Percentiles rank a stretch among this genome's conserved stretches.
phyloP scores from a whole-genome alignment of 2,329 filamentous ascomycete genomes.

The Sclerotinia glacialis region DNA sequence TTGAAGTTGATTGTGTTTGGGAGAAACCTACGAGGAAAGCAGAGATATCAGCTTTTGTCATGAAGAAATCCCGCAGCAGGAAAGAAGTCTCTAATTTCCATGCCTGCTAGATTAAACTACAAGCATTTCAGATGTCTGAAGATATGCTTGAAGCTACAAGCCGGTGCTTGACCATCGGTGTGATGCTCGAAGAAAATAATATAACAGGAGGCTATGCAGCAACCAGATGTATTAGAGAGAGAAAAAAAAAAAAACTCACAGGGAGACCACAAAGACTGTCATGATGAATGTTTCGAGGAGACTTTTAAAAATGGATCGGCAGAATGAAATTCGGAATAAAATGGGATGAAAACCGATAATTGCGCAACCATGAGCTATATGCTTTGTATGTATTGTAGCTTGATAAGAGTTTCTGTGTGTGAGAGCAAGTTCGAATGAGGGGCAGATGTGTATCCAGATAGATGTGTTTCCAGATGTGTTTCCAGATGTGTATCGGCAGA shows the following conservation, averaged over 20 bases:
- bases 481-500: too few species aligned
- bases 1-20: conserved; percentile 91
- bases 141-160: neutral
- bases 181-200: neutral
- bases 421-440: conserved; percentile 1
- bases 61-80: neutral
- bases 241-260: conserved; percentile 45
- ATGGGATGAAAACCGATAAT: conserved; percentile 8
- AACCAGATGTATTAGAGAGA: neutral
- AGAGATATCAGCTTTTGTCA: neutral
- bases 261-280: conserved; percentile 59
- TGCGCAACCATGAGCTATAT: conserved; percentile 20
- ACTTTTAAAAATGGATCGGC: conserved; percentile 14
- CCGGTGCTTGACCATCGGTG: too few species aligned
- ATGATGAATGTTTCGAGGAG: conserved; percentile 41
- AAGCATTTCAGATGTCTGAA: neutral
- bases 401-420: neutral
- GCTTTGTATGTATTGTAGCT: neutral
- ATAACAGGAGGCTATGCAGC: neutral
- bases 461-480: too few species aligned
- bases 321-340: conserved; percentile 5
- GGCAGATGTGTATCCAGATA: conserved; percentile 4
- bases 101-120: neutral
- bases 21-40: conserved; percentile 62
- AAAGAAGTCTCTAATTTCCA: too few species aligned